Evolutionary conservation across 306 rosid genomes (phyloP).

Genomic region (Delonix regia): DNA sequence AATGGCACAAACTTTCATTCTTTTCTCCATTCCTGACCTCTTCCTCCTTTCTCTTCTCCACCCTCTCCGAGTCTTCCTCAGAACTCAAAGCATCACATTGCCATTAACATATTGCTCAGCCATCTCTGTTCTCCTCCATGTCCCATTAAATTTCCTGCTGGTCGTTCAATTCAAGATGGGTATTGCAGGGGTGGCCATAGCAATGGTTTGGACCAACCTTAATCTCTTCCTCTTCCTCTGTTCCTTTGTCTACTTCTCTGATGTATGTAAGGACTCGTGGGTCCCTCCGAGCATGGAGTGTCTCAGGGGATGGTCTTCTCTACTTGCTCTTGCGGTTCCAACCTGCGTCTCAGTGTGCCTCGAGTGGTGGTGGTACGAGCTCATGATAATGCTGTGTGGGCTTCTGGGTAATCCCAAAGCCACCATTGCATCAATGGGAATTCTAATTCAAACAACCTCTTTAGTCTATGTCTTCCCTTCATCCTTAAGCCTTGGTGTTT

Average conservation of each 20-base stretch:
- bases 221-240: slow-evolving; percentile 66
- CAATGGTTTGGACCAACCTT: slow-evolving; percentile 78
- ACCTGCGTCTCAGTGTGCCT: slow-evolving; percentile 92
- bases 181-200: slow-evolving; percentile 80
- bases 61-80: slow-evolving; percentile 79
- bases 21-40: slow-evolving; percentile 86
- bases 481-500: slow-evolving; percentile 81
- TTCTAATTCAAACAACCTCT: slow-evolving; percentile 84
- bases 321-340: slow-evolving; percentile 75
- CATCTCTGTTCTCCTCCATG: slow-evolving; percentile 71
- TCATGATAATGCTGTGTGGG: slow-evolving; percentile 90
- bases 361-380: slow-evolving; percentile 99
- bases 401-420: slow-evolving; percentile 76
- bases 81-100: slow-evolving; percentile 78
- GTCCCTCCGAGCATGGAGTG: slow-evolving; percentile 77
- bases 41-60: slow-evolving; percentile 86
- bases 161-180: slow-evolving; percentile 77
- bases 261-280: slow-evolving; percentile 84
- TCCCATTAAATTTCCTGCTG: slow-evolving; percentile 78
- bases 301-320: slow-evolving; percentile 71
- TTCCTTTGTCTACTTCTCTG: slow-evolving; percentile 68
- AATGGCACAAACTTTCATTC: slow-evolving; percentile 73
- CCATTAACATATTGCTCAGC: slow-evolving; percentile 86
- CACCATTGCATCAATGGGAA: slow-evolving; percentile 91
- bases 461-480: slow-evolving; percentile 90